Evolutionary conservation across 306 rosid genomes (phyloP).

Genomic region (Fragaria iinumae): DNA sequence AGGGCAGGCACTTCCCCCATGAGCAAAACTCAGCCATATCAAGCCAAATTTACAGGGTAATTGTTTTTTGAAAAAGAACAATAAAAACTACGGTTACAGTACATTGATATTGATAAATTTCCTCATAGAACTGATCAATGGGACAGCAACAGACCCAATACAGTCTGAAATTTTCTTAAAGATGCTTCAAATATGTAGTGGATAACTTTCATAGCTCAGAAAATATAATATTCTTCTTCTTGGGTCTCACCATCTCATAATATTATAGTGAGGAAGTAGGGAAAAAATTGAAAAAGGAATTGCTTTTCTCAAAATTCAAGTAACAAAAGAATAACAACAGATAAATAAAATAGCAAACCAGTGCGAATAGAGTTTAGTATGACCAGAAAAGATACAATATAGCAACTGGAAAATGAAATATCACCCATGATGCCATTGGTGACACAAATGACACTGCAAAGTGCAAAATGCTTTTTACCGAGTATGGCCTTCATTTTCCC

Average conservation of each 20-base stretch:
- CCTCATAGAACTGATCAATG: not conserved
- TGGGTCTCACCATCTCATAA: not conserved
- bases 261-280: not conserved
- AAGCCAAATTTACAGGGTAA: not conserved
- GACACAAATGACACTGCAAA: not conserved
- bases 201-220: not conserved
- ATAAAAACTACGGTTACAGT: not conserved
- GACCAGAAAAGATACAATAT: not conserved
- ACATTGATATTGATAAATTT: not conserved
- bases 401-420: not conserved
- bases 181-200: not conserved
- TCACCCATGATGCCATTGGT: not conserved
- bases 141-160: not conserved
- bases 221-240: not conserved
- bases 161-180: not conserved
- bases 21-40: conserved; percentile 4
- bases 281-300: not conserved
- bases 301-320: not conserved
- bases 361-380: not conserved
- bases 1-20: not conserved
- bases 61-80: not conserved
- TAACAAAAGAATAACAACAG: not conserved
- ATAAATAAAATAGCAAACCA: not conserved
- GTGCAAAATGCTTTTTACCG: not conserved
- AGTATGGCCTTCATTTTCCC: not conserved